Conservation (phyloP, 768 basidiomycete genomes). For the Pleurotus tuber-regium region DNA sequence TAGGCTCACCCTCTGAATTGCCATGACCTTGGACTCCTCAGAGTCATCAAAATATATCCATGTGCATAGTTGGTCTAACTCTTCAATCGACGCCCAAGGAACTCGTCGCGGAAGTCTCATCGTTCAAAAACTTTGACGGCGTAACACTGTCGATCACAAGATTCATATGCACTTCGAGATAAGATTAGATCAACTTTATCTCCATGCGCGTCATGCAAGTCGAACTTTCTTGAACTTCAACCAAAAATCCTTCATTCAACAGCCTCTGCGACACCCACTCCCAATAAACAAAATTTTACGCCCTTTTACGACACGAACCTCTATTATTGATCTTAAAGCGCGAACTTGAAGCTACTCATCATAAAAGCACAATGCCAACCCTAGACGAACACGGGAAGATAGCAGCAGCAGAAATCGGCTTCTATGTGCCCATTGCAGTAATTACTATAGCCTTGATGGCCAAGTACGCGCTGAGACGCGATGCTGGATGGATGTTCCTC, state of each 20-base stretch:
- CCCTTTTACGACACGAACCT: constrained; percentile 16
- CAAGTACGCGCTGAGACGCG: constrained; percentile 54
- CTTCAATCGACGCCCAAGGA: constrained; percentile 68
- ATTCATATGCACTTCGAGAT: too few relatives aligned
- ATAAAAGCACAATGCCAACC: constrained; percentile 37
- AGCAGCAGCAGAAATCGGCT: constrained; percentile 55
- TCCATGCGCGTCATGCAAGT: constrained; percentile 4
- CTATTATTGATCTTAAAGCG: neutral
- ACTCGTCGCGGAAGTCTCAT: constrained; percentile 81
- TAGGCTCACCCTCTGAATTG: constrained; percentile 63
- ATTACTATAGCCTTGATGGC: constrained; percentile 43
- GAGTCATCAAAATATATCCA: constrained; percentile 73
- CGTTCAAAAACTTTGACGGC: neutral
- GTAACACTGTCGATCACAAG: neutral
- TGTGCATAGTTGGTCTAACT: constrained; percentile 72
- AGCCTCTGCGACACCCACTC: constrained; percentile 13
- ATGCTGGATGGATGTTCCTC: constrained; percentile 70
- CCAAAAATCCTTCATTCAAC: constrained; percentile 8
- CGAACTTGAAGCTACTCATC: constrained; percentile 11
- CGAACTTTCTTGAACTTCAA: neutral
- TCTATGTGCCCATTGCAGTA: constrained; percentile 55
- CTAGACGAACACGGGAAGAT: constrained; percentile 49
- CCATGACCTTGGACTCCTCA: constrained; percentile 53
- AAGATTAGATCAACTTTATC: neutral
- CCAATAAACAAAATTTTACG: constrained; percentile 5